Base-by-base conservation (phyloP, 805 yeast genomes). In the Metschnikowia sp. region DNA sequence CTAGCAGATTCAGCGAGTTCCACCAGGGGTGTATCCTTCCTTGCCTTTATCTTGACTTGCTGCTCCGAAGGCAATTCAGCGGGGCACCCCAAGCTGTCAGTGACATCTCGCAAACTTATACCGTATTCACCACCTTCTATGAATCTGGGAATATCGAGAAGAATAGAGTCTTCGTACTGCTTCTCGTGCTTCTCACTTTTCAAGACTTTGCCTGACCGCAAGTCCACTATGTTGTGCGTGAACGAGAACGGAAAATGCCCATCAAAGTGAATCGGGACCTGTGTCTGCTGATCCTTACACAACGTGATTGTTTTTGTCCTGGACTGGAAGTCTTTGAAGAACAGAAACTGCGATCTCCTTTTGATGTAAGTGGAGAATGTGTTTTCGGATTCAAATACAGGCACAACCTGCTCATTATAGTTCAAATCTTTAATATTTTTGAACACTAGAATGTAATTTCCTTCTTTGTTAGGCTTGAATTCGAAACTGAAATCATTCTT, bases 191-290 rank as follows among this genome's bases (percentile, higher is more conserved):
- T 63, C 40, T 67, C 75, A 1, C 64, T 52, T 2, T 49, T 42
- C 9, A 59, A 43, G 11, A 63, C 50, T 22, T 58, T 56, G 15
- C 59, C 58, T 2, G 63, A 52, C 11, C 47, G 40, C 7, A 68
- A 65, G 44, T 84, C 84, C 15, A 85, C 64, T 19, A 92, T 68
- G 45, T 82, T 86, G 64, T 90, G 91, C 19, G 72, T 74, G 45
- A 94, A 72, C 2, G 77, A 69, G 55, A 85, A 88, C 4, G 98
- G 98, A 0, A 86, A 79, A 53, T 83, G 82, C 11, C 99, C 99
- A 41, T 78, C 81, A 19, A 94, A 76, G 9, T 63, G 61, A 4
- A 92, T 74, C 0, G 84, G 83, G 4, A 86, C 65, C 2, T 47
- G 41, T 0, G 60, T 56, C 12, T 53, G 42, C 10, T 64, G 63